Evolutionary conservation across 2,329 filamentous ascomycete genomes (phyloP).

Genomic region (Monosporascus sp.): DNA sequence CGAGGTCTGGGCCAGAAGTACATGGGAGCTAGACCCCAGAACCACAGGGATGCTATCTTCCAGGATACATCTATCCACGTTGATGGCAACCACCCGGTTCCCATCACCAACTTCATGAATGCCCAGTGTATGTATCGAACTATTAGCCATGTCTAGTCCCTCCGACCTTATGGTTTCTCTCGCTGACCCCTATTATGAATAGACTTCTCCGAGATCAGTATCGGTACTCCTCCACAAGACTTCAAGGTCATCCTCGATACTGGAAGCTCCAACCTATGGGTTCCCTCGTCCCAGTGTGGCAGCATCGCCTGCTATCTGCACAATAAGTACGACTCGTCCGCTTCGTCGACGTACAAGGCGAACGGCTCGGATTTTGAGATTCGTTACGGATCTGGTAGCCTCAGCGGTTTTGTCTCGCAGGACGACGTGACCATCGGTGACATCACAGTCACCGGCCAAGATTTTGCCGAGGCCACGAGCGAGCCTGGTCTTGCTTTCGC

Average conservation of each 20-base stretch:
- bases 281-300: slow-evolving; percentile 81
- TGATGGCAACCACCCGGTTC: slow-evolving; percentile 70
- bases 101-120: slow-evolving; percentile 96
- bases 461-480: slow-evolving; percentile 92
- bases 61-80: slow-evolving; percentile 62
- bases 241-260: slow-evolving; percentile 99
- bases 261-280: slow-evolving; percentile 98
- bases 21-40: slow-evolving; percentile 71
- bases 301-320: slow-evolving; percentile 99
- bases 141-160: neutral
- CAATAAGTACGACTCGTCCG: slow-evolving; percentile 87
- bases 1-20: slow-evolving; percentile 91
- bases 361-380: slow-evolving; percentile 93
- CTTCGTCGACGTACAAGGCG: slow-evolving; percentile 86
- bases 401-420: slow-evolving; percentile 89
- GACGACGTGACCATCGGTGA: slow-evolving; percentile 86
- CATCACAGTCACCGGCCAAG: slow-evolving; percentile 78
- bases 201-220: slow-evolving; percentile 96
- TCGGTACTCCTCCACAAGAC: slow-evolving; percentile 84
- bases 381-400: slow-evolving; percentile 87
- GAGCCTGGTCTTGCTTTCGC: slow-evolving; percentile 97
- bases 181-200: slow-evolving; percentile 1
- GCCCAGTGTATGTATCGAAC: slow-evolving; percentile 74
- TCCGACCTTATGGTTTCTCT: neutral
- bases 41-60: slow-evolving; percentile 73